Percentiles rank a stretch among this genome's conserved stretches.
phyloP scores from a whole-genome alignment of 2,329 filamentous ascomycete species.

The Zasmidium citrigriseum region DNA sequence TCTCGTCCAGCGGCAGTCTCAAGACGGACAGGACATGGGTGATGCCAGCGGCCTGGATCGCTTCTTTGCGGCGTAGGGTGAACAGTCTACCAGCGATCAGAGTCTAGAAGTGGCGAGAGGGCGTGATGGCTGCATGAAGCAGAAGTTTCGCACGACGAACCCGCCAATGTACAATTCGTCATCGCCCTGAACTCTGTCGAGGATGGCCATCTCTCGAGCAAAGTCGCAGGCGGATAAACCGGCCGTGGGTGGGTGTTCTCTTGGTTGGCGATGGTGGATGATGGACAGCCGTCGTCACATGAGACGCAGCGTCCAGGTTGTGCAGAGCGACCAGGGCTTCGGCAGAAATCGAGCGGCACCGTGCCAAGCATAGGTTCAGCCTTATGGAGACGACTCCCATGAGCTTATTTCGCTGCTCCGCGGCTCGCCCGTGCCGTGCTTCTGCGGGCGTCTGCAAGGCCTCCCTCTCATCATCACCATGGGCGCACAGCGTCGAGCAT shows the following conservation, averaged over 20 bases:
- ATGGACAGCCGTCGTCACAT: neutral
- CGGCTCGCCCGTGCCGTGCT: neutral
- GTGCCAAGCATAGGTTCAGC: too few relatives aligned
- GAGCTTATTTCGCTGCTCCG: neutral
- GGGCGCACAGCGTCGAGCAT: neutral
- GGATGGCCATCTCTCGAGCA: conserved; percentile 50
- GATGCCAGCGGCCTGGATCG: conserved; percentile 72
- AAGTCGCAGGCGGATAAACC: neutral
- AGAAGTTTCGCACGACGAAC: conserved; percentile 50
- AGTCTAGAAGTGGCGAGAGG: conserved; percentile 21
- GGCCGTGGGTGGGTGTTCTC: neutral
- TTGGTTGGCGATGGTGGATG: neutral
- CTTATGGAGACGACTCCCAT: neutral
- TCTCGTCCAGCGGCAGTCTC: conserved; percentile 59
- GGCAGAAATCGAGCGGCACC: neutral
- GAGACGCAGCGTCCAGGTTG: neutral
- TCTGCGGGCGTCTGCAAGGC: neutral
- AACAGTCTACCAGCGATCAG: conserved; percentile 64
- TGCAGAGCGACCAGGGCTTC: neutral
- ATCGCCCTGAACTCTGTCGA: conserved; percentile 69
- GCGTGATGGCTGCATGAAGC: conserved; percentile 12
- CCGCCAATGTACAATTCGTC: conserved; percentile 77
- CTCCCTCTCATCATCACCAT: neutral
- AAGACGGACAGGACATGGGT: conserved; percentile 89
- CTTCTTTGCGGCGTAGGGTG: conserved; percentile 70